Conservation (phyloP, 1,284 basidiomycete genomes). For the Ceratobasidium sp. region DNA sequence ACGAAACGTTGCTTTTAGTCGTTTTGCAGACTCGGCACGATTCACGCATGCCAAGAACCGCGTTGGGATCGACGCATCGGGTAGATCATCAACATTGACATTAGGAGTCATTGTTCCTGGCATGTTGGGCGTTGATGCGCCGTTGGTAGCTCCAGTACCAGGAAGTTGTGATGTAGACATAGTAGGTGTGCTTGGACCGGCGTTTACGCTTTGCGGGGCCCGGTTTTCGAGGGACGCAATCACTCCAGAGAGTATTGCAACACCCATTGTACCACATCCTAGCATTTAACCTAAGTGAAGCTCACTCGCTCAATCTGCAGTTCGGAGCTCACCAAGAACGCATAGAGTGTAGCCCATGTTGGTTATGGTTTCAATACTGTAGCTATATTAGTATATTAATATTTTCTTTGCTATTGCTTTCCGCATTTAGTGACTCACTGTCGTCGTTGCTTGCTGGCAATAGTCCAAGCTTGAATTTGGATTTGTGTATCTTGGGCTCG, state of each 20-base stretch:
- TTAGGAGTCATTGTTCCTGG: conserved; percentile 41
- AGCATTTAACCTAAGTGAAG: conserved; percentile 35
- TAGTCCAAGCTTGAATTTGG: background rate
- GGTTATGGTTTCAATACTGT: background rate
- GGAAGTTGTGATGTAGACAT: conserved; percentile 41
- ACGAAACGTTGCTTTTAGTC: conserved; percentile 69
- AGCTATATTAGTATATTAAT: background rate
- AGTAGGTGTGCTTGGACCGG: conserved; percentile 42
- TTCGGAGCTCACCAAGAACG: conserved; percentile 50
- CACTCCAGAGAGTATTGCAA: conserved; percentile 93
- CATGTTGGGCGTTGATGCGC: conserved; percentile 75
- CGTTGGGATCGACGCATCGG: conserved; percentile 75
- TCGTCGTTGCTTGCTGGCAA: conserved; percentile 31
- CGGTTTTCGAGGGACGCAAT: conserved; percentile 71
- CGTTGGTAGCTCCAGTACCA: conserved; percentile 59
- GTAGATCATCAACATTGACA: conserved; percentile 49
- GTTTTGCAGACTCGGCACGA: conserved; percentile 75
- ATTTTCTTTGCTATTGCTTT: background rate
- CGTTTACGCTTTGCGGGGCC: conserved; percentile 44
- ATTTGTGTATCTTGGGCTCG: conserved; percentile 29
- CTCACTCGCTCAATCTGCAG: background rate
- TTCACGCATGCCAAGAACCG: conserved; percentile 90
- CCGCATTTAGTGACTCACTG: background rate
- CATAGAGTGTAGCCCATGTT: conserved; percentile 57
- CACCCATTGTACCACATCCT: conserved; percentile 99